Evolutionary conservation across 805 yeast genomes (phyloP), one percentile per base, ranked within the genome.

Genomic region (Yamadazyma ubonensis): DNA sequence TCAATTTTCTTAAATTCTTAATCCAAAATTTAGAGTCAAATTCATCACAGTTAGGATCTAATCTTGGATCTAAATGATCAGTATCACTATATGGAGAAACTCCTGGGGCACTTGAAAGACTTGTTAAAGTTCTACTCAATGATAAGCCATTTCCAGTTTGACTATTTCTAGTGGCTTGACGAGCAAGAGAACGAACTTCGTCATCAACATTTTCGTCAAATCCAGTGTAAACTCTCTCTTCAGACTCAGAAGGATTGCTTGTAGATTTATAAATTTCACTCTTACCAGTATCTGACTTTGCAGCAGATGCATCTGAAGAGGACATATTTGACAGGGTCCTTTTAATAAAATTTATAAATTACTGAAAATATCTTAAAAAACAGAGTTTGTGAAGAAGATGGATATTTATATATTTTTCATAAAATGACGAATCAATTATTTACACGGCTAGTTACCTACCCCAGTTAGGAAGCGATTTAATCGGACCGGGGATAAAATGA

Each of bases 1-100:
- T 58, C 43, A 82, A 53, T 44, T 75, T 76, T 43, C 80, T 67
- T 63, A 80, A 57, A 50, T 82, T 82, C 53, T 78, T 78, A 40
- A 82, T 79, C 89, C 89, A 82, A 40, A 72, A 75, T 51, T 73
- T 76, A 38, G 84, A 70, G 48, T 74, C 72, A 54, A 82, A 82
- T 5, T 71, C 53, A n/a, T 75, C 81, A 37, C 75, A 66, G 16
- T 67, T 64, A 1, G 89, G 89, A 52, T 83, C 78, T 49, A 83
- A 39, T 31, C 48, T 37, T 9, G 47, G 47, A 17, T 46, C 50
- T n/a, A 43, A 15, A 18, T 35, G 19, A 51, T 41, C 39, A 3
- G 53, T 49, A n/a, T 44, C 49, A 9, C 37, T 46, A 38, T 53
- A 67, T 1, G 80, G 74, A 30, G 51, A 50, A 1, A 65, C 56